Conservation (phyloP, 768 basidiomycete genomes). For the Russula sp. region DNA sequence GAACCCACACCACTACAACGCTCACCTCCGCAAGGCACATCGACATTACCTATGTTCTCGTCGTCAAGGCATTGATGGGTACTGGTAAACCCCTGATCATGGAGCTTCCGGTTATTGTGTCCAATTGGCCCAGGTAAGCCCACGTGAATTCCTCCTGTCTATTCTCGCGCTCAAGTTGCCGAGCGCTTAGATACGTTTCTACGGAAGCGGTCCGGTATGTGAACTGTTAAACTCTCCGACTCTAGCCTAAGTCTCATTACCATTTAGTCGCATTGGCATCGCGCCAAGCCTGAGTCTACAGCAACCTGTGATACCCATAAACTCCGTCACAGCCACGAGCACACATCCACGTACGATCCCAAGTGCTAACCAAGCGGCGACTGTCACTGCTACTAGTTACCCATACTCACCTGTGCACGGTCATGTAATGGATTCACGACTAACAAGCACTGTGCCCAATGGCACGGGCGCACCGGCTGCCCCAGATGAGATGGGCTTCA, state of each 20-base stretch:
- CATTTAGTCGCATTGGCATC: conserved; percentile 40
- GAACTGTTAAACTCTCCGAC: not conserved
- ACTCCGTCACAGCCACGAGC: not conserved
- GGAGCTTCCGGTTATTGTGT: conserved; percentile 74
- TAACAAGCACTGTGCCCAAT: conserved; percentile 2
- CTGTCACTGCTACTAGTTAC: not conserved
- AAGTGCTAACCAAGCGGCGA: not conserved
- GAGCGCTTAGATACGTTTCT: conserved; percentile 51
- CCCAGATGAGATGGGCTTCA: conserved; percentile 15
- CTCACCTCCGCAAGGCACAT: conserved; percentile 78
- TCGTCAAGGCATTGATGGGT: conserved; percentile 72
- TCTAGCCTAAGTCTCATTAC: not conserved
- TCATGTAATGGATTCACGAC: conserved; percentile 9
- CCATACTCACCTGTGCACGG: conserved; percentile 3
- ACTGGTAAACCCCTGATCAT: conserved; percentile 54
- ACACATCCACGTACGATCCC: conserved; percentile 8
- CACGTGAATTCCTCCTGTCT: not conserved
- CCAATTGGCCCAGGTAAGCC: conserved; percentile 78
- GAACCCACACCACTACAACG: conserved; percentile 72
- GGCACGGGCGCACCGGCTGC: not conserved
- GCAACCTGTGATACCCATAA: conserved; percentile 6
- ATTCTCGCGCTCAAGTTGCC: conserved; percentile 2
- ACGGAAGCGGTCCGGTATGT: conserved; percentile 53
- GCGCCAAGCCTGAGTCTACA: conserved; percentile 35
- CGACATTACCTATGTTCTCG: conserved; percentile 74